A percentile compares a stretch with the other conserved stretches of the same genome.
These are phyloP conservation scores for Clarireedia paspali DNA, from an alignment of 2,329 filamentous ascomycete species.

Conservation along the genomic window DNA sequence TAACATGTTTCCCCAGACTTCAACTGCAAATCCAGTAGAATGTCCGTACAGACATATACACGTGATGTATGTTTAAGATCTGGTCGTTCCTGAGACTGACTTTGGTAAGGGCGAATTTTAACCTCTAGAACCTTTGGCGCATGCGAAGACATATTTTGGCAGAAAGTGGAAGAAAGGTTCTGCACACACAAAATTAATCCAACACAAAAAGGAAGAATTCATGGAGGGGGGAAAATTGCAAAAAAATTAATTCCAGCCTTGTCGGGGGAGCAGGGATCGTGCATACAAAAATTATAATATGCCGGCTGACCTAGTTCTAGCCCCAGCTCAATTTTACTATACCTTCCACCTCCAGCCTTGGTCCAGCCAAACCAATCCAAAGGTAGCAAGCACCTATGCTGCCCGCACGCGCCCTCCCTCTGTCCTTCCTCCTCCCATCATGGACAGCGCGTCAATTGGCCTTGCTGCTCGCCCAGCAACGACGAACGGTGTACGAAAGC, in stretches of 20 bases:
- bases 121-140: slow-evolving; percentile 26
- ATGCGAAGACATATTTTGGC: neutral
- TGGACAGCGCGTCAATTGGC: slow-evolving; percentile 32
- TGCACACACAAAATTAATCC: neutral
- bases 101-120: slow-evolving; percentile 27
- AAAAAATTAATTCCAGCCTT: neutral
- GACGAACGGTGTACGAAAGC: slow-evolving; percentile 12
- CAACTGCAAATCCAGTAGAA: slow-evolving; percentile 46
- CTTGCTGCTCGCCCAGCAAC: slow-evolving; percentile 4
- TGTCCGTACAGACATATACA: slow-evolving; percentile 29
- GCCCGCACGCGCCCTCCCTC: slow-evolving; percentile 33
- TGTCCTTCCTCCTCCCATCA: slow-evolving; percentile 36
- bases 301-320: neutral
- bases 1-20: slow-evolving; percentile 51
- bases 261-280: neutral
- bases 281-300: neutral
- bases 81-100: slow-evolving; percentile 22
- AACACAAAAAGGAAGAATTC: neutral
- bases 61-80: slow-evolving; percentile 29
- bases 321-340: slow-evolving; percentile 1
- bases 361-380: neutral
- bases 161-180: neutral
- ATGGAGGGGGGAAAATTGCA: neutral
- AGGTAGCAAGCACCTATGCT: slow-evolving; percentile 28
- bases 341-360: slow-evolving; percentile 6